Evolutionary conservation across 2,329 filamentous ascomycete species (phyloP).

Genomic region (Colletotrichum filicis): DNA sequence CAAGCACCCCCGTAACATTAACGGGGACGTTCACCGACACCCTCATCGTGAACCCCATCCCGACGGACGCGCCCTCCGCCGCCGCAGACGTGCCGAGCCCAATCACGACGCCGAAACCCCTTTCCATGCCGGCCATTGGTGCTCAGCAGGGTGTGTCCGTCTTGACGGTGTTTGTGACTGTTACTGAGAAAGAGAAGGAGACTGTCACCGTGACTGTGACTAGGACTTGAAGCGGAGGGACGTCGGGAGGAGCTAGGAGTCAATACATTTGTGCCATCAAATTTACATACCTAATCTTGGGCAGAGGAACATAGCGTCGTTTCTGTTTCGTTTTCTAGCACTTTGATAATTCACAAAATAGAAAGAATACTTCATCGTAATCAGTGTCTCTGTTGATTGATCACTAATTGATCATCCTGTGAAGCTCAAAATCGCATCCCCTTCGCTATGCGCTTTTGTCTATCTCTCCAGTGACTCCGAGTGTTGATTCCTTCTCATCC

Average conservation of each 20-base stretch:
- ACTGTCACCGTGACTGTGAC: constrained; percentile 38
- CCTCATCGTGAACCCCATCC: constrained; percentile 24
- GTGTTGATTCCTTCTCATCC: too few relatives aligned
- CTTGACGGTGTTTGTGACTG: constrained; percentile 49
- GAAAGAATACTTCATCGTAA: background rate
- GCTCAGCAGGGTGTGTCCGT: background rate
- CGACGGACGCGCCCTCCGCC: constrained; percentile 12
- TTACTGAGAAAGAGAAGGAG: constrained; percentile 43
- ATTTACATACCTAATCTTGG: background rate
- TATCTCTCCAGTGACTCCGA: background rate
- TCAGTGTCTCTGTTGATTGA: too few relatives aligned
- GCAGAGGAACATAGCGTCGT: constrained; percentile 8
- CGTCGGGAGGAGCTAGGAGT: background rate
- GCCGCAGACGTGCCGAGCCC: background rate
- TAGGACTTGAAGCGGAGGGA: background rate
- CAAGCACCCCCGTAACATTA: background rate
- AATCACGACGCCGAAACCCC: background rate
- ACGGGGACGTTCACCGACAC: constrained; percentile 24
- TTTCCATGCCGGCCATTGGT: background rate
- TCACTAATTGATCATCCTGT: background rate
- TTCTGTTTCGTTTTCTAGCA: background rate
- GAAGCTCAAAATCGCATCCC: background rate
- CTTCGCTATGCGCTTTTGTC: background rate
- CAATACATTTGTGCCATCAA: background rate
- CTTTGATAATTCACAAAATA: background rate